Base-by-base conservation (phyloP, 148 eudicot species). In the Euryodendron excelsum region DNA sequence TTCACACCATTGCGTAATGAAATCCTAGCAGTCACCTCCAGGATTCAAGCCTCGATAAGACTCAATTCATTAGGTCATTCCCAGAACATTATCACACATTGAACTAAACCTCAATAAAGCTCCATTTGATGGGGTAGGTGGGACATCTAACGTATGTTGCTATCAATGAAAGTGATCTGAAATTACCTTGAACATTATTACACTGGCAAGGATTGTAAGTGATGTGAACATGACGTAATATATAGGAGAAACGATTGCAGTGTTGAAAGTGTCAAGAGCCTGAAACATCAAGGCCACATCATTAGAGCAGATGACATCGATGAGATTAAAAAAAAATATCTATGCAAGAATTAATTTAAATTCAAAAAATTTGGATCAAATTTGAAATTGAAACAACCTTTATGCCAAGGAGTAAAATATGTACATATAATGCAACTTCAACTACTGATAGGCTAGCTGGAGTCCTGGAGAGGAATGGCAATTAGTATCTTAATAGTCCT, bases 191-290 rank as follows among this genome's bases (percentile, higher is more conserved):
- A 90, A 88, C 93, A 90, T 88, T 37, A 90, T 88, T 36, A 85
- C 84, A 44, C 91, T 90, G 21, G 93, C 93, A 76, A 88, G 65
- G 55, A 90, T 88, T 10, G 93, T 90, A 61, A 90, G 91, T 59
- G 88, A 81, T 17, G 93, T 90, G 78, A 90, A 90, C 93, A 90
- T 80, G 73, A 88, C 93, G 73, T 88, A 90, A 33, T 90, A 90
- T 83, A 90, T 83, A 31, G 91, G 93, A 66, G 93, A 90, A 71
- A 90, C 91, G 59, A 90, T 78, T 41, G 84, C 90, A 9, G 91
- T 87, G 81, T 83, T 87, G 86, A 89, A 89, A 36, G 87, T 86
- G 80, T 90, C 91, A 71, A 90, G 89, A 47, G 91, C 93, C 93
- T 90, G 90, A 80, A 86, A 81, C 53, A 39, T 56, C 48, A 65